These are phyloP conservation scores for Malassezia brasiliensis DNA, from an alignment of 1,284 basidiomycete genomes.

Conservation along the genomic window DNA sequence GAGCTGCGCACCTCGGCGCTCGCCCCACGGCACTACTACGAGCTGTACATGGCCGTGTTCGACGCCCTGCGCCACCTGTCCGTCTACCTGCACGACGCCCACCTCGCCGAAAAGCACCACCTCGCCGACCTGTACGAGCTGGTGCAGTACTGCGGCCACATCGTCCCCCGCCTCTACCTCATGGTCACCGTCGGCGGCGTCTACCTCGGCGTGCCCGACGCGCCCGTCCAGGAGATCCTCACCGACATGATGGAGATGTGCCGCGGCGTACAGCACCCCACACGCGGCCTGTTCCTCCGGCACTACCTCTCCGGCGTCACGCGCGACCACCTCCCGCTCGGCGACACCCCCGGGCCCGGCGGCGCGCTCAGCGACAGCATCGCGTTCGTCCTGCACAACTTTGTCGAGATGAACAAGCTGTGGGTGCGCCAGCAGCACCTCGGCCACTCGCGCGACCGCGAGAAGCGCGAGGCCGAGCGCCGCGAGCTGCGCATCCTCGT, in stretches of 20 bases:
- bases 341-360: conserved; percentile 34
- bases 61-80: conserved; percentile 45
- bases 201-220: conserved; percentile 48
- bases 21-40: conserved; percentile 46
- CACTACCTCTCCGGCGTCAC: conserved; percentile 46
- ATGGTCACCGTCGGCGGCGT: conserved; percentile 48
- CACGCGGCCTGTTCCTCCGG: conserved; percentile 45
- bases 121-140: conserved; percentile 47
- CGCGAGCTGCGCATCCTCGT: conserved; percentile 46
- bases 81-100: conserved; percentile 46
- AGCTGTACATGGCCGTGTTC: conserved; percentile 47
- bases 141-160: conserved; percentile 47
- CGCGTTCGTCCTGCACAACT: conserved; percentile 46
- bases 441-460: conserved; percentile 44
- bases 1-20: conserved; percentile 43
- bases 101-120: conserved; percentile 41
- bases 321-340: conserved; percentile 44
- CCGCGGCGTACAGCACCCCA: conserved; percentile 47
- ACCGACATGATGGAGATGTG: conserved; percentile 48
- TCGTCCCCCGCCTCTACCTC: conserved; percentile 46
- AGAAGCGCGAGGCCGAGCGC: conserved; percentile 45
- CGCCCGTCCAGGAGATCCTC: conserved; percentile 48
- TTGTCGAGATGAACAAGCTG: conserved; percentile 49
- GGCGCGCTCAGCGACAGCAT: conserved; percentile 45
- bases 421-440: conserved; percentile 48